Evolutionary conservation across 306 rosid genomes (phyloP).

Genomic region (Fragaria nilgerrensis): DNA sequence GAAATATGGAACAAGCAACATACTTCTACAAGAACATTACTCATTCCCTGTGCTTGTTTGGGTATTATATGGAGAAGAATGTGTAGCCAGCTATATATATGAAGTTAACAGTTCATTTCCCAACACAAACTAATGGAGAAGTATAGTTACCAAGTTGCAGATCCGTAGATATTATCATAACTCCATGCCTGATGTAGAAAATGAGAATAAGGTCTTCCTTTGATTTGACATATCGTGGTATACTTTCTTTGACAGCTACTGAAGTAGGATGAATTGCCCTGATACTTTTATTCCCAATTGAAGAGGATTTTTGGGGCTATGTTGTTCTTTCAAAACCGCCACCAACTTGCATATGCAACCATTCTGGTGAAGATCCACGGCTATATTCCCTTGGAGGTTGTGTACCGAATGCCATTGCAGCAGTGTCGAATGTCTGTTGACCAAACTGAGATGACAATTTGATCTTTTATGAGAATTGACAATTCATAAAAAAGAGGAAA

Average conservation of each 20-base stretch:
- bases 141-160: conserved; percentile 35
- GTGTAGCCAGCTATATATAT: conserved; percentile 36
- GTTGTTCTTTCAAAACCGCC: conserved; percentile 75
- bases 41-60: conserved; percentile 28
- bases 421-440: conserved; percentile 65
- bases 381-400: conserved; percentile 72
- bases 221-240: conserved; percentile 41
- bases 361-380: conserved; percentile 77
- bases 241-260: conserved; percentile 41
- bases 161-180: conserved; percentile 32
- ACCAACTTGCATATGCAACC: conserved; percentile 98
- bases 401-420: conserved; percentile 56
- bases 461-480: conserved; percentile 27
- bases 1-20: conserved; percentile 44
- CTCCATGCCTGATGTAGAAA: conserved; percentile 50
- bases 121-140: conserved; percentile 42
- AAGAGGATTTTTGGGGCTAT: conserved; percentile 35
- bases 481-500: conserved; percentile 10
- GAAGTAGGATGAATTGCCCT: conserved; percentile 35
- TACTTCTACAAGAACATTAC: conserved; percentile 52
- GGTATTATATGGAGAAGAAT: conserved; percentile 37
- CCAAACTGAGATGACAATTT: conserved; percentile 52
- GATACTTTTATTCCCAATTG: conserved; percentile 50
- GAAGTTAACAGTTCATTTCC: conserved; percentile 48
- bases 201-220: conserved; percentile 31